phyloP scores from a whole-genome alignment of 2,329 filamentous ascomycete genomes.

The Aurifilum marmelostoma region DNA sequence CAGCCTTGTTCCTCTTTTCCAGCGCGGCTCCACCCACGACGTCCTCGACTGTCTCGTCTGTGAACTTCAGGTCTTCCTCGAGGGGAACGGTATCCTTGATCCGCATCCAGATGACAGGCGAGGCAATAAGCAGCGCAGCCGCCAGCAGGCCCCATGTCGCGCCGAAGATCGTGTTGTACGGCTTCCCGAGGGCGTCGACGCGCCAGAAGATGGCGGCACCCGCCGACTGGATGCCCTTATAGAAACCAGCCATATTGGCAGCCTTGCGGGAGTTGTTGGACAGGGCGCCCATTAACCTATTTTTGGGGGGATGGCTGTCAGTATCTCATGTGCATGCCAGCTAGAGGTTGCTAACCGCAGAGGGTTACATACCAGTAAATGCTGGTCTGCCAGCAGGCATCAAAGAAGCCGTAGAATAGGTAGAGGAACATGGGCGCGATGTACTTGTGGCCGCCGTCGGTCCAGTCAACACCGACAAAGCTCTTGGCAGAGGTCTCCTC shows the following conservation, averaged over 20 bases:
- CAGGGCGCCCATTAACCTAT: conserved; percentile 88
- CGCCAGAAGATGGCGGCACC: conserved; percentile 78
- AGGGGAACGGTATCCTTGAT: conserved; percentile 81
- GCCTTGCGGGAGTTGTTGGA: conserved; percentile 91
- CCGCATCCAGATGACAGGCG: conserved; percentile 77
- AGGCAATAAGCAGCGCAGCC: conserved; percentile 74
- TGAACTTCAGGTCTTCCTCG: conserved; percentile 82
- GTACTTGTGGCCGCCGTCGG: conserved; percentile 59
- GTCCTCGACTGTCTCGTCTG: conserved; percentile 79
- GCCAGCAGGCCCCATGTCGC: conserved; percentile 74
- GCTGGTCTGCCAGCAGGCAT: conserved; percentile 86
- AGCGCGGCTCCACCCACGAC: conserved; percentile 49
- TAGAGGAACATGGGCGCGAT: conserved; percentile 84
- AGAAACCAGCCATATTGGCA: conserved; percentile 77
- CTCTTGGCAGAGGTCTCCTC: conserved; percentile 36
- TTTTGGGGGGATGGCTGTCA: conserved; percentile 36
- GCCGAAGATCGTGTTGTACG: conserved; percentile 74
- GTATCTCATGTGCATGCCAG: neutral
- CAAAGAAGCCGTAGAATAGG: conserved; percentile 88
- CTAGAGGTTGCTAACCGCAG: neutral
- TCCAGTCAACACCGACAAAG: conserved; percentile 62
- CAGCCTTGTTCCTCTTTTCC: conserved; percentile 34
- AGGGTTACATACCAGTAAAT: conserved; percentile 83
- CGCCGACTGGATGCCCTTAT: conserved; percentile 73
- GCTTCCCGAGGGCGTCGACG: conserved; percentile 63